Evolutionary conservation across 2,329 filamentous ascomycete species (phyloP).

Genomic region (Lachnellula cervina): DNA sequence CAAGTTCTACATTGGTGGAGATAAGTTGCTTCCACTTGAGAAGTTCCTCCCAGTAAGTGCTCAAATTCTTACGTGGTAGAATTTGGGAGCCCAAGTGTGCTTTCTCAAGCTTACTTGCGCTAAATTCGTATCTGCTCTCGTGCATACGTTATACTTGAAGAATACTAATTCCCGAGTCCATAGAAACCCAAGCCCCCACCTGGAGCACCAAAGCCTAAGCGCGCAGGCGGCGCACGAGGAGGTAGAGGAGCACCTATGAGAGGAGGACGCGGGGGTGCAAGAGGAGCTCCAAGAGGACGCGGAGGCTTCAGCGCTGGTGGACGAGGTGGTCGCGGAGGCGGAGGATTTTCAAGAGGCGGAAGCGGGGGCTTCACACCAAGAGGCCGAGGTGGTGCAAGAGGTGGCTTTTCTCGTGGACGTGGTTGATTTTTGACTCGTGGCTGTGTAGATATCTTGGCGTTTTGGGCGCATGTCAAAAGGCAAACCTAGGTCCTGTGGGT

Average conservation of each 20-base stretch:
- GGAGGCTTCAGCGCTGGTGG: conserved; percentile 42
- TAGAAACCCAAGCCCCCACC: conserved; percentile 70
- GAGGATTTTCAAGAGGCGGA: conserved; percentile 33
- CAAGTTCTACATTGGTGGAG: conserved; percentile 92
- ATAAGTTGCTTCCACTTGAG: conserved; percentile 92
- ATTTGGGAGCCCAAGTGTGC: not conserved
- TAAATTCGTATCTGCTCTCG: not conserved
- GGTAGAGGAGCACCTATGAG: conserved; percentile 41
- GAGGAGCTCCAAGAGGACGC: conserved; percentile 50
- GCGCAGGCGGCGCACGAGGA: conserved; percentile 56
- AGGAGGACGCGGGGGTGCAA: conserved; percentile 37
- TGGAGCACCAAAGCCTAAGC: conserved; percentile 66
- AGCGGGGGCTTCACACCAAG: conserved; percentile 29
- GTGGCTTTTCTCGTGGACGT: conserved; percentile 31
- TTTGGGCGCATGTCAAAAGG: conserved; percentile 17
- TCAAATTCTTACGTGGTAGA: not conserved
- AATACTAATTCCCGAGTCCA: not conserved
- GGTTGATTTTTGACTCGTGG: conserved; percentile 14
- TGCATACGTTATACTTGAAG: not conserved
- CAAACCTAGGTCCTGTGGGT: conserved; percentile 7
- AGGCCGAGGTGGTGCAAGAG: conserved; percentile 29
- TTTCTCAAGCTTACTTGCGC: not conserved
- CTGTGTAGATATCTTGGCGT: conserved; percentile 26
- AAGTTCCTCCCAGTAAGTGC: conserved; percentile 73
- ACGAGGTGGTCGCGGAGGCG: conserved; percentile 38